Percentiles rank a stretch among this genome's conserved stretches.
These are phyloP conservation scores for Hyphopichia buzzinii DNA, from an alignment of 1,139 yeast genomes.

Conservation along the genomic window DNA sequence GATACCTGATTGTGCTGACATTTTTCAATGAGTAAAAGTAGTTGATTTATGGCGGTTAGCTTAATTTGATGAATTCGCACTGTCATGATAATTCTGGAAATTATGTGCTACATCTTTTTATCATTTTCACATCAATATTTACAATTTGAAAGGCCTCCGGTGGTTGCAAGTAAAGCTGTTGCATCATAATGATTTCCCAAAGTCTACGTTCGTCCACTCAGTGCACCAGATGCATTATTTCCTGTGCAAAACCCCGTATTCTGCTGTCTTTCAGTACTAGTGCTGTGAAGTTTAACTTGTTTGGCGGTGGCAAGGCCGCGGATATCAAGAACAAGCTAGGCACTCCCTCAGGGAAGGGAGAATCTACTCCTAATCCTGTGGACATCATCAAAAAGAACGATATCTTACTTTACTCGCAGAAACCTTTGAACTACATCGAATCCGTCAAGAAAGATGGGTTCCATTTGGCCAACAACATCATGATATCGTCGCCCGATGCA, in stretches of 20 bases:
- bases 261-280: neutral
- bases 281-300: slow-evolving; percentile 11
- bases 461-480: slow-evolving; percentile 37
- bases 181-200: no score
- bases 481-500: slow-evolving; percentile 47
- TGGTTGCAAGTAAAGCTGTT: no score
- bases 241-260: no score
- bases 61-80: no score
- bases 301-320: slow-evolving; percentile 30
- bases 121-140: no score
- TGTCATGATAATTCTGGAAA: no score
- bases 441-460: slow-evolving; percentile 40
- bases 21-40: no score
- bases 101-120: no score
- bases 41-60: no score
- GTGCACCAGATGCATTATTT: slow-evolving; percentile 5
- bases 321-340: slow-evolving; percentile 14
- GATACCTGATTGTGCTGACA: slow-evolving; percentile 77
- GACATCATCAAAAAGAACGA: slow-evolving; percentile 46
- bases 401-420: slow-evolving; percentile 40
- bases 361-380: slow-evolving; percentile 44
- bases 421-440: slow-evolving; percentile 46
- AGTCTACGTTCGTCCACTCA: no score
- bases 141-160: no score
- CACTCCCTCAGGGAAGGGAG: slow-evolving; percentile 40